These are phyloP conservation scores for Adenanthera pavonina DNA, from an alignment of 306 rosid genomes.

Conservation along the genomic window DNA sequence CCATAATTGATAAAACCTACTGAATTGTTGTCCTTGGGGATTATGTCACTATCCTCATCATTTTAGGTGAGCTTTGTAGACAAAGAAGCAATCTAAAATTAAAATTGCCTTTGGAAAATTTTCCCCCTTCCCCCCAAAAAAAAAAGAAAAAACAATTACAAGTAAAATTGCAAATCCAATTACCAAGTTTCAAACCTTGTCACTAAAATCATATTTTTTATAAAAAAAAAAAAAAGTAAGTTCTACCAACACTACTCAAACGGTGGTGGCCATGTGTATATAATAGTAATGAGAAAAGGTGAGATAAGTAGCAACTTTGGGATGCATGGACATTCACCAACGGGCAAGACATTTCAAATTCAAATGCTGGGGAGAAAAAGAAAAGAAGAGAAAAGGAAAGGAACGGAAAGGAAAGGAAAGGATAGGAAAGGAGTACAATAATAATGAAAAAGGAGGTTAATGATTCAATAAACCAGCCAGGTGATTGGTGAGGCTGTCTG, in stretches of 20 bases:
- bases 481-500: conserved; percentile 38
- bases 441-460: conserved; percentile 45
- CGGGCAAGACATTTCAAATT: neutral
- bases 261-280: neutral
- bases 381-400: neutral
- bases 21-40: conserved; percentile 42
- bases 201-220: too few species aligned
- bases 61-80: conserved; percentile 15
- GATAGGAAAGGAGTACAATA: conserved; percentile 36
- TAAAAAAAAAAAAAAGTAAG: too few species aligned
- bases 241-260: too few species aligned
- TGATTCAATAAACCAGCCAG: conserved; percentile 38
- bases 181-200: neutral
- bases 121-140: neutral
- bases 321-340: neutral
- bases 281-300: neutral
- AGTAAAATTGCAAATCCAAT: neutral
- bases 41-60: conserved; percentile 36
- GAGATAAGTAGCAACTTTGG: neutral
- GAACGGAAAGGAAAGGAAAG: neutral
- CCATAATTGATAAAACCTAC: conserved; percentile 2
- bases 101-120: neutral
- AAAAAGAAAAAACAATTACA: too few species aligned
- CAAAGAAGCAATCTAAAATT: conserved; percentile 37
- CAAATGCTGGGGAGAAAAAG: neutral